Conservation (phyloP, 495 filamentous ascomycete species). For the Talaromyces nanjingensis region DNA sequence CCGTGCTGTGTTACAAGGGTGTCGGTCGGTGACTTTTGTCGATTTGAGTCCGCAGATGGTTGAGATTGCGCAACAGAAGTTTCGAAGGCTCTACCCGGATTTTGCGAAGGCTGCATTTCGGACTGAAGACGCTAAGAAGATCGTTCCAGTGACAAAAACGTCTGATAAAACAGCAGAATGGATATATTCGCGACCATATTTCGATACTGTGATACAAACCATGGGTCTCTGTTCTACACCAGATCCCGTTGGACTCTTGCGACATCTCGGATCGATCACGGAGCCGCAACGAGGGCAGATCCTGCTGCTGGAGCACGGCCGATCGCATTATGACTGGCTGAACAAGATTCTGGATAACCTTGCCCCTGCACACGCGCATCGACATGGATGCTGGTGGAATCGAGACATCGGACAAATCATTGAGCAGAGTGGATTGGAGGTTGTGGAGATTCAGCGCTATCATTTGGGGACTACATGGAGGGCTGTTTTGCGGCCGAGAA, state of each 20-base stretch:
- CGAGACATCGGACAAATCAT: slow-evolving; percentile 79
- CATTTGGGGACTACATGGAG: slow-evolving; percentile 76
- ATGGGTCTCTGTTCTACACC: slow-evolving; percentile 88
- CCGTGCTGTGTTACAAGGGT: slow-evolving; percentile 26
- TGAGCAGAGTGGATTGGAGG: slow-evolving; percentile 70
- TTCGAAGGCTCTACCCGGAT: slow-evolving; percentile 38
- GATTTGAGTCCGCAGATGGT: slow-evolving; percentile 63
- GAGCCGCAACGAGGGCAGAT: slow-evolving; percentile 58
- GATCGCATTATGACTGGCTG: slow-evolving; percentile 67
- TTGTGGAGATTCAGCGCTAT: slow-evolving; percentile 60
- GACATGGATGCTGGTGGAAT: slow-evolving; percentile 97
- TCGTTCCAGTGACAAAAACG: slow-evolving; percentile 3
- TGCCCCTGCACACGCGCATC: slow-evolving; percentile 69
- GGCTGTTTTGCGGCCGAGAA: slow-evolving; percentile 49
- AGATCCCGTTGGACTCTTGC: slow-evolving; percentile 62
- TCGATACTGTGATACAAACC: slow-evolving; percentile 85
- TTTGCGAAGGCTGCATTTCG: slow-evolving; percentile 38
- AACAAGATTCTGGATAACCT: slow-evolving; percentile 72
- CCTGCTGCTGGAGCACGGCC: slow-evolving; percentile 85
- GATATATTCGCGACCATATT: slow-evolving; percentile 26
- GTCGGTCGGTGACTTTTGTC: slow-evolving; percentile 51
- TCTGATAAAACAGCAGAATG: neutral
- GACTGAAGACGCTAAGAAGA: slow-evolving; percentile 29
- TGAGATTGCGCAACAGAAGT: slow-evolving; percentile 52
- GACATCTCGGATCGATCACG: slow-evolving; percentile 35